Percentiles rank a stretch among this genome's conserved stretches.
phyloP scores from a whole-genome alignment of 176 grass and related monocot species.

The Avena eriantha region DNA sequence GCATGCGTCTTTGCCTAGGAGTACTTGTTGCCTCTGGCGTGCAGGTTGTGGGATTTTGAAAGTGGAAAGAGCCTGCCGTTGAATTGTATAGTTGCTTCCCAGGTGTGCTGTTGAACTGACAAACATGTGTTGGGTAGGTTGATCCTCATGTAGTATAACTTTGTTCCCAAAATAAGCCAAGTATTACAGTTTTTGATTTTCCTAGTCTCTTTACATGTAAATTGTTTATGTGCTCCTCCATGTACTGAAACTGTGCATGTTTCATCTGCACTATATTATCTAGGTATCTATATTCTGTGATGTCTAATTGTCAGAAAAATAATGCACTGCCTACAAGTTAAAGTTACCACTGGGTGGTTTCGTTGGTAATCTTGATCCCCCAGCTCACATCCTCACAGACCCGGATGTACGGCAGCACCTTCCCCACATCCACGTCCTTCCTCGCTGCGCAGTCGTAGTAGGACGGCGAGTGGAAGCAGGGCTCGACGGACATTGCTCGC shows the following conservation, averaged over 20 bases:
- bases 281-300: neutral
- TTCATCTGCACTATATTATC: neutral
- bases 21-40: no score
- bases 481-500: constrained; percentile 47
- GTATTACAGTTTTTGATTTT: neutral
- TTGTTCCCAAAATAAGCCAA: no score
- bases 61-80: neutral
- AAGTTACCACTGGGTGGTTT: neutral
- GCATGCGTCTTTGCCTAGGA: neutral
- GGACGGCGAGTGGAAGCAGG: constrained; percentile 69
- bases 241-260: neutral
- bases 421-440: constrained; percentile 35
- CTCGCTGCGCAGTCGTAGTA: constrained; percentile 51
- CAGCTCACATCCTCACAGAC: constrained; percentile 44
- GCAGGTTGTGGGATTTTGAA: no score
- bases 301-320: neutral
- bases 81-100: neutral
- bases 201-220: neutral
- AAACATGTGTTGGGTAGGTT: neutral
- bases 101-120: neutral
- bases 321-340: neutral
- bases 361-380: constrained; percentile 20
- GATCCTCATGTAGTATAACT: no score
- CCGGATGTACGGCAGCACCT: constrained; percentile 42
- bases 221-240: neutral